Evolutionary conservation across 1,284 basidiomycete genomes (phyloP).

Genomic region (Microbotryum silenes-acaulis): DNA sequence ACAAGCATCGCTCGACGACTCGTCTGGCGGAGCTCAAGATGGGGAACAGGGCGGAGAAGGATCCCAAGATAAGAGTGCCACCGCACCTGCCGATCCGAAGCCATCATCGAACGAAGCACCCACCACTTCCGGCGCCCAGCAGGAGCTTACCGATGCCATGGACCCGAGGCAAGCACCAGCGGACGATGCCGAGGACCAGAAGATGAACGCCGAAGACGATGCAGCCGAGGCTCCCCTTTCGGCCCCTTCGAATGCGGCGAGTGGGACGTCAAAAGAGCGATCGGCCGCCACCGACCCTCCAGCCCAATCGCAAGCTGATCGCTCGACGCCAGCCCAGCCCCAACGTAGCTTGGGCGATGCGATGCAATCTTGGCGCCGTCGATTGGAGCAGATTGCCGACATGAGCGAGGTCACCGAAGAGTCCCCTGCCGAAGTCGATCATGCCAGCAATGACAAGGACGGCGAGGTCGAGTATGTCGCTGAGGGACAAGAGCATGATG

Average conservation of each 20-base stretch:
- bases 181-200: constrained; percentile 9
- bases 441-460: constrained; percentile 43
- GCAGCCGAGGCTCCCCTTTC: constrained; percentile 13
- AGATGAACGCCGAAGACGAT: constrained; percentile 18
- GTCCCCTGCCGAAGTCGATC: constrained; percentile 40
- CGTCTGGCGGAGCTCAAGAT: constrained; percentile 35
- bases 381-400: constrained; percentile 75
- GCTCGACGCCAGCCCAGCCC: constrained; percentile 10
- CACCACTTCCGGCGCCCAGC: constrained; percentile 8
- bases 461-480: constrained; percentile 70
- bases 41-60: constrained; percentile 34
- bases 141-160: constrained; percentile 3
- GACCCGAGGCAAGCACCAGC: constrained; percentile 10
- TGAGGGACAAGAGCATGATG: constrained; percentile 58
- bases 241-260: constrained; percentile 20
- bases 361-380: constrained; percentile 71
- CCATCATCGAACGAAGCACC: constrained; percentile 40
- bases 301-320: constrained; percentile 3
- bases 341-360: constrained; percentile 75
- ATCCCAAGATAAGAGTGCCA: constrained; percentile 23
- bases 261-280: constrained; percentile 25
- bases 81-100: constrained; percentile 45
- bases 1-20: constrained; percentile 21
- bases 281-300: constrained; percentile 16
- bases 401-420: constrained; percentile 41